A percentile compares a stretch with the other conserved stretches of the same genome.
These are phyloP conservation scores for Toxicodendron radicans DNA, from an alignment of 345 rosid species.

Conservation along the genomic window DNA sequence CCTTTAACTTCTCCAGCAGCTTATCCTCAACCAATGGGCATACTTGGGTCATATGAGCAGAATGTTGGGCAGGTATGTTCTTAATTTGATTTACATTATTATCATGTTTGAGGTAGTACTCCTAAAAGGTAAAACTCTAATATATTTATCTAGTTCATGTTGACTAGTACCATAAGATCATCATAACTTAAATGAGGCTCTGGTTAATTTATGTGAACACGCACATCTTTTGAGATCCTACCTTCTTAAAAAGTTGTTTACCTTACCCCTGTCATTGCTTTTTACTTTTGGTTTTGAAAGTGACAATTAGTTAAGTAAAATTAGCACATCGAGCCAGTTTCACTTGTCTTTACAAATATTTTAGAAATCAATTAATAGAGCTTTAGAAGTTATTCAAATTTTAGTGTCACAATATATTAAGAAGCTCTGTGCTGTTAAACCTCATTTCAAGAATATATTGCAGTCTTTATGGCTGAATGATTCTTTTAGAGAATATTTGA, in stretches of 20 bases:
- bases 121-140: neutral
- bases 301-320: neutral
- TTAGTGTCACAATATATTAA: too few relatives aligned
- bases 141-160: neutral
- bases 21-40: conserved; percentile 69
- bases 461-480: neutral
- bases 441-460: neutral
- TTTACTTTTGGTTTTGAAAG: neutral
- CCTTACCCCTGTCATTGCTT: neutral
- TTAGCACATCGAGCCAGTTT: neutral
- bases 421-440: neutral
- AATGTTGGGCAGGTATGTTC: conserved; percentile 51
- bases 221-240: neutral
- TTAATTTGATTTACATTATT: neutral
- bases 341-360: neutral
- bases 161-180: neutral
- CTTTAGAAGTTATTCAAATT: neutral
- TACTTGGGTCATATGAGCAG: conserved; percentile 74
- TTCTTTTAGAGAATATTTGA: neutral
- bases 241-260: neutral
- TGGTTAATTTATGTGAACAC: neutral
- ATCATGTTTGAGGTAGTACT: conserved; percentile 11
- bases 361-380: neutral
- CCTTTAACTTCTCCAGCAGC: conserved; percentile 40
- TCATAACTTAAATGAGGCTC: neutral